These are phyloP conservation scores for Lepidium sativum DNA, from an alignment of 345 rosid species.

Conservation along the genomic window DNA sequence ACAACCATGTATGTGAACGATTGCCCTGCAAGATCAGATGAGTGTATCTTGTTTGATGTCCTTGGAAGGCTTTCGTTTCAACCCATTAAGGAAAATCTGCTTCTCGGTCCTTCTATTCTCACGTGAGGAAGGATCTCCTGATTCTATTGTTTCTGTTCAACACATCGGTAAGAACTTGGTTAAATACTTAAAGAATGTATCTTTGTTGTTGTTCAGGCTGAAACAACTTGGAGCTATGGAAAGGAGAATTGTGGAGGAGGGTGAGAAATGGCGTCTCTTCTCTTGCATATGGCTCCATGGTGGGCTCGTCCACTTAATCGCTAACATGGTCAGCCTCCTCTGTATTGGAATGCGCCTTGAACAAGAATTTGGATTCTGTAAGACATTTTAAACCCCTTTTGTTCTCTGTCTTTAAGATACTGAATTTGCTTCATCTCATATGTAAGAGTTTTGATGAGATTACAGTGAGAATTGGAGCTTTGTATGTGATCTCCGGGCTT, in stretches of 20 bases:
- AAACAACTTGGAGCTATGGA: constrained; percentile 66
- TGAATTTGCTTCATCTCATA: neutral
- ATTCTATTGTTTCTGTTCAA: neutral
- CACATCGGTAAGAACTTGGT: neutral
- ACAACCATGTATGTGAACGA: constrained; percentile 58
- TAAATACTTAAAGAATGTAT: neutral
- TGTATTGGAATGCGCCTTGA: constrained; percentile 75
- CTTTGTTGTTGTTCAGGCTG: constrained; percentile 42
- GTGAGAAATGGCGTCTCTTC: constrained; percentile 68
- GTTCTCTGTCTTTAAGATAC: neutral
- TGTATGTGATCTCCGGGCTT: constrained; percentile 66
- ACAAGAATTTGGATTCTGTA: constrained; percentile 89
- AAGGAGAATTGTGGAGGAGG: constrained; percentile 38
- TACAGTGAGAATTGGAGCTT: constrained; percentile 68
- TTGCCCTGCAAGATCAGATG: constrained; percentile 45
- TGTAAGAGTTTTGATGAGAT: neutral
- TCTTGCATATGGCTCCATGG: constrained; percentile 91
- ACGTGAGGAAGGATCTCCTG: constrained; percentile 37
- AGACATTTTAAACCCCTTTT: neutral
- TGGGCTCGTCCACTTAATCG: constrained; percentile 61
- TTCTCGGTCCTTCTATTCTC: constrained; percentile 55
- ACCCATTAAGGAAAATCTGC: constrained; percentile 35
- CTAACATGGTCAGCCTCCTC: constrained; percentile 79
- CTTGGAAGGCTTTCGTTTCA: constrained; percentile 58
- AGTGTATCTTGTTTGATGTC: constrained; percentile 32